Base-by-base conservation (phyloP, 345 rosid genomes). In the Heritiera fomes region DNA sequence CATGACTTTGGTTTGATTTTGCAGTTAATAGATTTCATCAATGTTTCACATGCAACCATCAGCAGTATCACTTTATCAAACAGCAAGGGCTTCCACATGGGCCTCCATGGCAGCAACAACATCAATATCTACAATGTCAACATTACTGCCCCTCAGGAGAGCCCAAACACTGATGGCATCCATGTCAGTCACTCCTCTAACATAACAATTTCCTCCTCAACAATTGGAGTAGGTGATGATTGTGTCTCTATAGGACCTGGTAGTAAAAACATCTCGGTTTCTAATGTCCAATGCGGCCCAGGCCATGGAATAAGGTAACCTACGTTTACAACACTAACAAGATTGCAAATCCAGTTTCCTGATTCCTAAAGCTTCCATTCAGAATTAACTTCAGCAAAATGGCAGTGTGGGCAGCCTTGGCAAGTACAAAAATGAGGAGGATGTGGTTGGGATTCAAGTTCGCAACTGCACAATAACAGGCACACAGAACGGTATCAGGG, bases 101-200 rank as follows among this genome's bases (percentile, higher is more conserved):
- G 67, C 47, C n/a, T 89, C 68, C 53, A 81, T 69, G 20, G 12
- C 46, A 77, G 89, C 78, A 18, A 81, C 38, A 38, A 82, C 84
- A 72, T 91, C 40, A 6, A 53, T 17, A 76, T 89, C 10, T 13
- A 78, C 52, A 73, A 81, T 64, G 41, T 89, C 61, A 82, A 18
- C 6, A 81, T 91, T 34, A 76, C 18, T 1, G 84, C 94, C 20
- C 94, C 92, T 0, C 73, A 58, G 34, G 86, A 89, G 65, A 91
- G 94, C 83, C 94, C 94, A 3, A 91, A 89, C 82, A 91, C 93
- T 0, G 92, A 91, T 38, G 94, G 94, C 8, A 87, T 91, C 76
- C 92, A 91, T 69, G 62, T 87, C 2, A 78, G 88, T 75, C 49
- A 69, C 14, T 89, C 92, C n/a, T 77, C 59, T 4, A 83, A 87